Percentiles rank a stretch among this genome's conserved stretches.
These are phyloP conservation scores for Desmodesmus armatus DNA, from an alignment of 139 green algal species.

Conservation along the genomic window DNA sequence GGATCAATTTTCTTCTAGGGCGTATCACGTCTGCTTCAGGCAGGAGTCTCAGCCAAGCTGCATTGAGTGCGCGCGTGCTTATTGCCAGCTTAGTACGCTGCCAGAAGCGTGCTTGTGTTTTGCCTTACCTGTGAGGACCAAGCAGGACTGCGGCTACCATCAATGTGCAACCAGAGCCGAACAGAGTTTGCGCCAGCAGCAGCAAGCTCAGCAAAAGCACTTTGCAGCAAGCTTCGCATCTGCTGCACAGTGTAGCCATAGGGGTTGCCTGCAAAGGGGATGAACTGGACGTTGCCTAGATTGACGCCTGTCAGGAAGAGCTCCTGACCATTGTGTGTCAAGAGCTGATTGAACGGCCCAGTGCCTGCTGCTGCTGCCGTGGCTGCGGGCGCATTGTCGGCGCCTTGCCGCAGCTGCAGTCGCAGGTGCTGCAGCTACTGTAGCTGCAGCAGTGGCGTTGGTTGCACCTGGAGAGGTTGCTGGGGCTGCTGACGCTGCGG, in stretches of 20 bases:
- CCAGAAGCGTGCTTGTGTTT: too few relatives aligned
- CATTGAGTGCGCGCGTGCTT: too few relatives aligned
- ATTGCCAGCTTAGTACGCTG: too few relatives aligned
- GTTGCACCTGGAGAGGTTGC: neutral
- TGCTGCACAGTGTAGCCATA: neutral
- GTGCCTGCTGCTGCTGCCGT: neutral
- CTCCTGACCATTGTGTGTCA: neutral
- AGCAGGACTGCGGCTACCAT: neutral
- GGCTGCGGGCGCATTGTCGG: too few relatives aligned
- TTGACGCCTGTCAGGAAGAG: conserved; percentile 7
- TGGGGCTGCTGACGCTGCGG: too few relatives aligned
- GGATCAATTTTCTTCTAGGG: too few relatives aligned
- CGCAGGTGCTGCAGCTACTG: neutral
- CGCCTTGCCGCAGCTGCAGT: neutral
- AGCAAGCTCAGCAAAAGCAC: neutral
- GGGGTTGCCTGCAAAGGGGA: neutral
- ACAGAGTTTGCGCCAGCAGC: neutral
- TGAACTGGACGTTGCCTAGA: conserved; percentile 4
- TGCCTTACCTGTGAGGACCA: too few relatives aligned
- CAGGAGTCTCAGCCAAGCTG: too few relatives aligned
- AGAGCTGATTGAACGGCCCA: too few relatives aligned
- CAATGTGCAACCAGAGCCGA: conserved; percentile 11
- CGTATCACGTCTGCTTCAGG: too few relatives aligned
- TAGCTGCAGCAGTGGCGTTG: neutral
- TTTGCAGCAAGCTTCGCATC: neutral